These are phyloP conservation scores for Gracilaria caudata DNA, from an alignment of 23 red algal species.

Conservation along the genomic window DNA sequence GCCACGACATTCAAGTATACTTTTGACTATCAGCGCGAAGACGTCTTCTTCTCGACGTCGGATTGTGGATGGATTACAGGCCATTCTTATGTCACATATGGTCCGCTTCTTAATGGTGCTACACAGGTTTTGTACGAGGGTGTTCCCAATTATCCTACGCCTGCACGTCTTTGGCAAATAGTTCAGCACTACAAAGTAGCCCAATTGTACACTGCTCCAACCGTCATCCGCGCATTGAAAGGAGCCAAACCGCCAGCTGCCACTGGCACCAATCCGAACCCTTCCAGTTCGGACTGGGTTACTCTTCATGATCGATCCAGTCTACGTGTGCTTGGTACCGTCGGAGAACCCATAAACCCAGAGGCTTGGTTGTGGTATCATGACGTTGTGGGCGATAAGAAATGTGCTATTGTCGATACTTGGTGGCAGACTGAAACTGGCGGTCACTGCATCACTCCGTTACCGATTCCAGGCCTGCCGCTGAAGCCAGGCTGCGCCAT, in stretches of 20 bases:
- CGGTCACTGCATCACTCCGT: conserved; percentile 85
- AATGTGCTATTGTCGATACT: conserved; percentile 92
- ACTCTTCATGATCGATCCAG: conserved; percentile 47
- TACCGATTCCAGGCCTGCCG: conserved; percentile 75
- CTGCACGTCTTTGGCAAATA: conserved; percentile 93
- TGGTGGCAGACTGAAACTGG: conserved; percentile 99
- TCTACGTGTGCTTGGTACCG: conserved; percentile 88
- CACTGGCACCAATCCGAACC: not conserved
- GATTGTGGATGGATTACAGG: conserved; percentile 99
- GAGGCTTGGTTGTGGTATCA: conserved; percentile 98
- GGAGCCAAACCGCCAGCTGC: conserved; percentile 42
- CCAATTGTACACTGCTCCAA: conserved; percentile 97
- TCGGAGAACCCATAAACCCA: conserved; percentile 99
- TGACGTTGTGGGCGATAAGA: conserved; percentile 82
- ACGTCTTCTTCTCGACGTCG: conserved; percentile 97
- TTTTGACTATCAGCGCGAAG: conserved; percentile 89
- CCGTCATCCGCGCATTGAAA: conserved; percentile 93
- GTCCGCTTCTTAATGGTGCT: conserved; percentile 93
- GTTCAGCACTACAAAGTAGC: conserved; percentile 83
- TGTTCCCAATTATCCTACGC: conserved; percentile 86
- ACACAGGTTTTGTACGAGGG: conserved; percentile 98
- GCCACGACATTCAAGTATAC: conserved; percentile 95
- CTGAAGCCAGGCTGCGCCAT: conserved; percentile 89
- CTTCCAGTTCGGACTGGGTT: conserved; percentile 76
- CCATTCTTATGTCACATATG: conserved; percentile 96